Conservation (phyloP, 208 protist genomes). For the Leishmania tropica region DNA sequence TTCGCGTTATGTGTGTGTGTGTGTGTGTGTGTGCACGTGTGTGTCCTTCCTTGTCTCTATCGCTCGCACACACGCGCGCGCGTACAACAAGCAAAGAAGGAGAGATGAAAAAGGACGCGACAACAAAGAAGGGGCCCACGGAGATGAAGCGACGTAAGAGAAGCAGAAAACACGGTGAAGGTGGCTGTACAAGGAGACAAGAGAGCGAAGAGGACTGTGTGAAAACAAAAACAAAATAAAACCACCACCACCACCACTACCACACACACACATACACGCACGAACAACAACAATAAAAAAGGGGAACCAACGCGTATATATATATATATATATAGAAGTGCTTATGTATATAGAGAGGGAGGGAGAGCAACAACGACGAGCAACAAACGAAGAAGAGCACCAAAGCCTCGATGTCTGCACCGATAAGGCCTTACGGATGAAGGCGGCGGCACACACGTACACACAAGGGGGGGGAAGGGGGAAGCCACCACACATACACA, state of each 20-base stretch:
- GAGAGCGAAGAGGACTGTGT: background rate
- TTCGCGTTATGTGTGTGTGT: background rate
- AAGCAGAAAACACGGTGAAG: background rate
- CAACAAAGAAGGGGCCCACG: background rate
- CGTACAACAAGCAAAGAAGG: background rate
- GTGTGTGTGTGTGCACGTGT: background rate
- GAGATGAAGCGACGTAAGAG: background rate
- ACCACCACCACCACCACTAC: background rate
- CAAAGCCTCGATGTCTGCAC: background rate
- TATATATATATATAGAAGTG: background rate
- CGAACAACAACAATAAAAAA: background rate
- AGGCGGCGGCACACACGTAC: background rate
- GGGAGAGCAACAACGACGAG: background rate
- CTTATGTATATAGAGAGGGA: background rate
- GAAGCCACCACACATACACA: background rate
- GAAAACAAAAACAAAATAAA: background rate
- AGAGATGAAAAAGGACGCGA: background rate
- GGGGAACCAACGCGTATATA: background rate
- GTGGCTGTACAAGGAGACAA: background rate
- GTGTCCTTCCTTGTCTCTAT: background rate
- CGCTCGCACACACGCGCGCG: background rate
- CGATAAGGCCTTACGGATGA: background rate
- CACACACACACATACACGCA: slow-evolving; percentile 5
- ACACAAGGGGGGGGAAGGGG: background rate
- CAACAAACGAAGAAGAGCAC: background rate